These are phyloP conservation scores for Acorus calamus DNA, from an alignment of 106 monocot species.

Conservation along the genomic window DNA sequence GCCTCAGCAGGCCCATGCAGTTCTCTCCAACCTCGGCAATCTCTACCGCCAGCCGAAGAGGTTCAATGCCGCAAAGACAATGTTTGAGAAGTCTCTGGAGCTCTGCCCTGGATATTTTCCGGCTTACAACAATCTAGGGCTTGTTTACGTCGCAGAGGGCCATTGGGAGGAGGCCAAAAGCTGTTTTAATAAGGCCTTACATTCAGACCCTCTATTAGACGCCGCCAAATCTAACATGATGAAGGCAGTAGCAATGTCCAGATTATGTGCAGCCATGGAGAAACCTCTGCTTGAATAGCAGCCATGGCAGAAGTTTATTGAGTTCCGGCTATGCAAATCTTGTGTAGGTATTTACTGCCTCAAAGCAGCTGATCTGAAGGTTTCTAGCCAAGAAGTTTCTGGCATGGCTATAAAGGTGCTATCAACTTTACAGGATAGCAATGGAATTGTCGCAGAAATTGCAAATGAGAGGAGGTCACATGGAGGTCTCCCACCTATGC, in stretches of 20 bases:
- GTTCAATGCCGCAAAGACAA: conserved; percentile 55
- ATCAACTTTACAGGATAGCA: too few species aligned
- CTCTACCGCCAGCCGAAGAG: conserved; percentile 64
- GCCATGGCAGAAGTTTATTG: too few species aligned
- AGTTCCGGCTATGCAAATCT: too few species aligned
- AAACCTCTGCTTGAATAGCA: too few species aligned
- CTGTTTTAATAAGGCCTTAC: conserved; percentile 70
- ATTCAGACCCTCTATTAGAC: conserved; percentile 77
- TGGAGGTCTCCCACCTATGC: too few species aligned
- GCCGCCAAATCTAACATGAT: conserved; percentile 78
- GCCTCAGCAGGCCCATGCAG: conserved; percentile 50
- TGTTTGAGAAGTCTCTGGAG: conserved; percentile 63
- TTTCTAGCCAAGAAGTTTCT: too few species aligned
- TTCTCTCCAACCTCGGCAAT: conserved; percentile 91
- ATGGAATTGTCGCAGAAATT: too few species aligned
- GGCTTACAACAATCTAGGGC: conserved; percentile 80
- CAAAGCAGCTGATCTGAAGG: too few species aligned
- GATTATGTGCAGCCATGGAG: too few species aligned
- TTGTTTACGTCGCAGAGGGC: conserved; percentile 68
- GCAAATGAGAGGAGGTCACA: too few species aligned
- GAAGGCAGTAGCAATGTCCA: conserved; percentile 33
- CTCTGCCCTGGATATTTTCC: conserved; percentile 76
- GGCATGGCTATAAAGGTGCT: too few species aligned
- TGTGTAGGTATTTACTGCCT: too few species aligned
- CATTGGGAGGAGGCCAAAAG: conserved; percentile 63